Evolutionary conservation across 148 eudicot species (phyloP).

Genomic region (Rhododendron ovatum): DNA sequence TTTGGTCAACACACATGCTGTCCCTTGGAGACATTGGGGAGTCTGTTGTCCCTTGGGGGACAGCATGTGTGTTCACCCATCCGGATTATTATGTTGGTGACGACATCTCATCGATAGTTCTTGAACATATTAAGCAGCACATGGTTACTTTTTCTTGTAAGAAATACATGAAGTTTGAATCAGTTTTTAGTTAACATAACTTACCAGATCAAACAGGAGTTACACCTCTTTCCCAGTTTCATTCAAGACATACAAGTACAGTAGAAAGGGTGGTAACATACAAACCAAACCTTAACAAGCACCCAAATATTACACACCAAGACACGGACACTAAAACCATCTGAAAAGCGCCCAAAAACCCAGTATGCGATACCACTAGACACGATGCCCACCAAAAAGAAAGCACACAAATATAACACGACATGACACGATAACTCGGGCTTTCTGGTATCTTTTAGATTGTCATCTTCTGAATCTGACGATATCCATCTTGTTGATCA

Average conservation of each 20-base stretch:
- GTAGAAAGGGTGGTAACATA: neutral
- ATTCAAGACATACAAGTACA: neutral
- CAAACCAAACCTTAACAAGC: neutral
- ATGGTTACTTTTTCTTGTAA: neutral
- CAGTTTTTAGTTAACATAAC: neutral
- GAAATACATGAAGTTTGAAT: neutral
- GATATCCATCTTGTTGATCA: constrained; percentile 8
- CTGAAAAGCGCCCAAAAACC: neutral
- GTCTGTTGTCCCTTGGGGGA: no score
- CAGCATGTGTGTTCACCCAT: no score
- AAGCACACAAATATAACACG: neutral
- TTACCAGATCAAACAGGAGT: neutral
- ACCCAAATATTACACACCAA: neutral
- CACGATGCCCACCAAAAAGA: neutral
- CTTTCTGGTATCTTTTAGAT: neutral
- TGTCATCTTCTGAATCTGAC: neutral
- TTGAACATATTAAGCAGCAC: neutral
- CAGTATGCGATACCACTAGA: neutral
- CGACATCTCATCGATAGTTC: neutral
- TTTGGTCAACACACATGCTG: no score
- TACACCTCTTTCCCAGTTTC: neutral
- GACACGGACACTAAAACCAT: neutral
- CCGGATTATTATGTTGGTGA: neutral
- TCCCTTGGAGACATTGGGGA: no score
- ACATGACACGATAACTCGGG: neutral